Percentiles rank a stretch among this genome's conserved stretches.
These are phyloP conservation scores for Themeda triandra DNA, from an alignment of 176 grass and related monocot species.

Conservation along the genomic window DNA sequence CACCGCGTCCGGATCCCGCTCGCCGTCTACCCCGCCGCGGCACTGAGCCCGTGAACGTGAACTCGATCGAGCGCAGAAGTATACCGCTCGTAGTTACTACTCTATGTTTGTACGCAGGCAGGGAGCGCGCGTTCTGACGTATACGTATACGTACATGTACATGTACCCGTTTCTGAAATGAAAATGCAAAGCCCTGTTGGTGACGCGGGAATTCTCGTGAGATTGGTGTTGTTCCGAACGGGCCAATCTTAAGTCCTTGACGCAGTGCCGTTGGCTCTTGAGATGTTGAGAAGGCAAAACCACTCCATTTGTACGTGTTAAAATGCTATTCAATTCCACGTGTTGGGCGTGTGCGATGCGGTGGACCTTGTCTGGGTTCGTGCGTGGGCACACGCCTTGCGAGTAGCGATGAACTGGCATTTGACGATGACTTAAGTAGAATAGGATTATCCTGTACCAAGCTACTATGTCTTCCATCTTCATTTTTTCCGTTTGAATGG, in stretches of 20 bases:
- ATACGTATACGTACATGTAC: background rate
- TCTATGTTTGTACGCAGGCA: background rate
- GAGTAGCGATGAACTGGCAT: background rate
- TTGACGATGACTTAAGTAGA: background rate
- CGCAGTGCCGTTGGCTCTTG: background rate
- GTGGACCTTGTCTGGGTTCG: background rate
- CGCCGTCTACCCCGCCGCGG: conserved; percentile 52
- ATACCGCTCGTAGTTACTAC: background rate
- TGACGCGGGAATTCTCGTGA: background rate
- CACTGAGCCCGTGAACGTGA: conserved; percentile 36
- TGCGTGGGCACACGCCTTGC: background rate
- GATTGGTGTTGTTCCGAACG: background rate
- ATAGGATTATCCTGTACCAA: conserved; percentile 33
- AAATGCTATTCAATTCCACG: background rate
- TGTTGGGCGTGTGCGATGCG: background rate
- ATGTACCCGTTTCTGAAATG: background rate
- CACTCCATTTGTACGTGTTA: background rate
- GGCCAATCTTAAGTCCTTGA: no score
- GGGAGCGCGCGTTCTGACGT: background rate
- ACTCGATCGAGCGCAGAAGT: background rate
- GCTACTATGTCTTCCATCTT: no score
- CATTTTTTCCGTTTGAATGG: no score
- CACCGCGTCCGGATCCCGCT: conserved; percentile 70
- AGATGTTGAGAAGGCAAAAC: background rate
- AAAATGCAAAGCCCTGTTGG: background rate